Base-by-base conservation (phyloP, 345 rosid species). In the Camelina neglecta region DNA sequence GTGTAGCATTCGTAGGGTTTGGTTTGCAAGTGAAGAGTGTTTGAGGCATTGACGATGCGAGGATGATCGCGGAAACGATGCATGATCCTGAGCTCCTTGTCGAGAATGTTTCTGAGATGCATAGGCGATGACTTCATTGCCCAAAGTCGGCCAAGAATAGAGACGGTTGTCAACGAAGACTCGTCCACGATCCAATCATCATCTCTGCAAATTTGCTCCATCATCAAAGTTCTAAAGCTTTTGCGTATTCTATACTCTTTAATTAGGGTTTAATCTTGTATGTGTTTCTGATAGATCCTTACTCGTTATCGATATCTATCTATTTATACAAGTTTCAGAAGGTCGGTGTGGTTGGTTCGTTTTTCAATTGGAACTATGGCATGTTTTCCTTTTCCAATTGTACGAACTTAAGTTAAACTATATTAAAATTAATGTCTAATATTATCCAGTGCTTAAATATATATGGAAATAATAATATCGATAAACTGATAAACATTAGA, bases 41-140 rank as follows among this genome's bases (percentile, higher is more conserved):
- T 50, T 16, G 26, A 5, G 23, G 29, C 44, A 49, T 31, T 24
- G 4, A 67, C 48, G 21, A 67, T 67, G 42, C 62, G 39, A 9
- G 62, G 62, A 42, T 53, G 51, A 11, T 68, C 26, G 4, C 11
- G 73, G n/a, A 55, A 53, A 21, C 51, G 53, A 38, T 13, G 9
- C 62, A 68, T 53, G 49, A 54, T 67, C 35, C 36, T 21, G 7
- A 53, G 59, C 16, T 67, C 72, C 24, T 38, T 53, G 5, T 41
- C 10, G 20, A 68, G 60, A 55, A n/a, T 68, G 23, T 4, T 29
- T 20, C 5, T 8, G 35, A 12, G 24, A 26, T 2, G 26, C 7
- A 69, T 4, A 0, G 18, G 4, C 24, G 73, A 68, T 41, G 63
- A 7, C 21, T 68, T 68, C 62, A 23, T 15, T 21, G 62, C 73